Evolutionary conservation across 163 green algal species (phyloP), one percentile per base, ranked within the genome.

Genomic region (Scenedesmus sp.): DNA sequence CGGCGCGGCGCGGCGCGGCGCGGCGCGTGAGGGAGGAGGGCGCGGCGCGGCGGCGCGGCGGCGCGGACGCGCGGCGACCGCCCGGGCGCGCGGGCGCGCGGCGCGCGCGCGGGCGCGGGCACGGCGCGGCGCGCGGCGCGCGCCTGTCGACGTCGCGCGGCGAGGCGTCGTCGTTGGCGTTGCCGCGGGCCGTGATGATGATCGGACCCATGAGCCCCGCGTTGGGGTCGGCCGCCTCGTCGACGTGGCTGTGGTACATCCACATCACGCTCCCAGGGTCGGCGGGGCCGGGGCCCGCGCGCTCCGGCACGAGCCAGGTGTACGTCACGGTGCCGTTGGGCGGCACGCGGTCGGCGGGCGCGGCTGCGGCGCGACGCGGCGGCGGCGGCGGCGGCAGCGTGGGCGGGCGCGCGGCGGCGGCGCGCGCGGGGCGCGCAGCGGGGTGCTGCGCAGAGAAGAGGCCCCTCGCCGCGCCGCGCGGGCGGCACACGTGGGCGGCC

Each of bases 241-340:
- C 36, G 4, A 71, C 63, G 17, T 80, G 71, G 28, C 71, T 80
- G 71, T 96, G 92, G 75, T 96, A 96, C 87, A 96, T 91, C 91
- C 91, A 96, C 39, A 93, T 67, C 44, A 91, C 67, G 80, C 86
- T 93, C 73, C 67, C 85, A n/a, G 72, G 34, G 82, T 95, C 92
- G 0, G 6, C 15, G 18, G 86, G 86, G 13, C 89, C 92, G 18
- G 92, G 92, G 44, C 87, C 92, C 1, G 92, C 67, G 24, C 86
- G 85, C 29, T 94, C 89, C 0, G 86, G 77, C 24, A 95, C 90
- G 39, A 86, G 45, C 88, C 90, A 96, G 0, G 39, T 76, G 83
- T 94, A 95, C 1, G 76, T 91, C 63, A 87, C 85, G 1, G 17
- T 84, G 10, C 57, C 17, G 20, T 73, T 74, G 0, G 86, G 77